These are phyloP conservation scores for Stephania cephalantha DNA, from an alignment of 164 flowering plant genomes.

Conservation along the genomic window DNA sequence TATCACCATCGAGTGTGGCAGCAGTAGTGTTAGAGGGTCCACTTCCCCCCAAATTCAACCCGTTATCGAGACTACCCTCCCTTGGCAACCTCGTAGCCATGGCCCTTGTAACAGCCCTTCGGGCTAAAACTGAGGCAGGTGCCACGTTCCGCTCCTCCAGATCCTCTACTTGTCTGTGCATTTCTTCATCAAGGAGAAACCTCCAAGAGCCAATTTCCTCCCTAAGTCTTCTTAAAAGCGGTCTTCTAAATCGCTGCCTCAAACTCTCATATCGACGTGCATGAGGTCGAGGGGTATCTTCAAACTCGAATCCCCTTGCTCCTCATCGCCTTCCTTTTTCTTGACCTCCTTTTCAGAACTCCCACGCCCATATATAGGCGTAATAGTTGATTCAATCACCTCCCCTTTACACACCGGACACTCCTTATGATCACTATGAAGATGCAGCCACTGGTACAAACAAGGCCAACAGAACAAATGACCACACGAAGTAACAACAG, in stretches of 20 bases:
- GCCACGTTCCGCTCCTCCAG: conserved; percentile 10
- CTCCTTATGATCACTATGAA: conserved; percentile 26
- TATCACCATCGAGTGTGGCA: conserved; percentile 7
- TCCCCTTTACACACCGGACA: conserved; percentile 38
- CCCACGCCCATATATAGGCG: conserved; percentile 33
- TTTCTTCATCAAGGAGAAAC: conserved; percentile 19
- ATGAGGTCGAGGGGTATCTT: conserved; percentile 34
- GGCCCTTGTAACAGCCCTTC: conserved; percentile 11
- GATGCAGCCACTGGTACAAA: conserved; percentile 31
- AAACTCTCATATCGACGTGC: conserved; percentile 25
- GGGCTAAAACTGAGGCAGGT: conserved; percentile 11
- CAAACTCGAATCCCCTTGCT: conserved; percentile 20
- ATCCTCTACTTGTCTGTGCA: conserved; percentile 16
- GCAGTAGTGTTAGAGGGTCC: conserved; percentile 13
- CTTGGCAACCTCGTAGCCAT: conserved; percentile 19
- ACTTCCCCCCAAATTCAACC: conserved; percentile 8
- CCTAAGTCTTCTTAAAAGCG: conserved; percentile 12
- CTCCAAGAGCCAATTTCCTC: conserved; percentile 17
- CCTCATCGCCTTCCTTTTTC: conserved; percentile 15
- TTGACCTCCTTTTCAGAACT: conserved; percentile 15
- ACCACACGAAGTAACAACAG: conserved; percentile 36
- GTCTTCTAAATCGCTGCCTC: conserved; percentile 20
- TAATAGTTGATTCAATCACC: conserved; percentile 24
- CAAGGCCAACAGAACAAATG: conserved; percentile 39
- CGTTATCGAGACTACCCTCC: conserved; percentile 17